Evolutionary conservation across 805 yeast genomes (phyloP).

Genomic region (Kuraishia molischiana): DNA sequence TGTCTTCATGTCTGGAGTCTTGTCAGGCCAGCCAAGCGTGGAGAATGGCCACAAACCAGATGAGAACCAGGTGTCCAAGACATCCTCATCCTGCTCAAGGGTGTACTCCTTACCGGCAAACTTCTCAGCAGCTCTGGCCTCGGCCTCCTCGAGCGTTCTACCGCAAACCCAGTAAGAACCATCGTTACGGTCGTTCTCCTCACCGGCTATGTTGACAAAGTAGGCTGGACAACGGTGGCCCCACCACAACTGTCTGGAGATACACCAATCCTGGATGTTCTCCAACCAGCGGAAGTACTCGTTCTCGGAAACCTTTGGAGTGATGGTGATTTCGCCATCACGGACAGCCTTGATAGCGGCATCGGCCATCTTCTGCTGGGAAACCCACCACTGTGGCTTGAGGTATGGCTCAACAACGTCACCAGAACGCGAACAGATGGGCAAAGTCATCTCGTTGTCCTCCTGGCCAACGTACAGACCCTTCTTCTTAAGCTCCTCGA

Average conservation of each 20-base stretch:
- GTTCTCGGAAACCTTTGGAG: conserved; percentile 83
- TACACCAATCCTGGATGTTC: conserved; percentile 98
- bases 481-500: conserved; percentile 64
- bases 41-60: conserved; percentile 98
- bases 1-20: conserved; percentile 59
- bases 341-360: conserved; percentile 81
- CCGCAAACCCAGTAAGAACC: conserved; percentile 89
- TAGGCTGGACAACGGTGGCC: conserved; percentile 98
- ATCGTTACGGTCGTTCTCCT: conserved; percentile 49
- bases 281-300: conserved; percentile 95
- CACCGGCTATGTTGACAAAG: conserved; percentile 74
- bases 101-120: conserved; percentile 65
- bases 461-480: conserved; percentile 76
- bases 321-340: conserved; percentile 68
- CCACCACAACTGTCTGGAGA: conserved; percentile 87
- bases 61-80: conserved; percentile 97
- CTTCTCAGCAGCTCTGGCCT: conserved; percentile 62
- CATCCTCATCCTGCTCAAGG: conserved; percentile 94
- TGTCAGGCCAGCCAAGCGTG: conserved; percentile 90
- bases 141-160: conserved; percentile 73
- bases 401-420: conserved; percentile 93
- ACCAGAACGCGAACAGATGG: conserved; percentile 92
- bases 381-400: conserved; percentile 99
- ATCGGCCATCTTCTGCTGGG: conserved; percentile 80
- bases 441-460: conserved; percentile 94